These are phyloP conservation scores for Dorcoceras hygrometricum DNA, from an alignment of 257 asterid species.

Conservation along the genomic window DNA sequence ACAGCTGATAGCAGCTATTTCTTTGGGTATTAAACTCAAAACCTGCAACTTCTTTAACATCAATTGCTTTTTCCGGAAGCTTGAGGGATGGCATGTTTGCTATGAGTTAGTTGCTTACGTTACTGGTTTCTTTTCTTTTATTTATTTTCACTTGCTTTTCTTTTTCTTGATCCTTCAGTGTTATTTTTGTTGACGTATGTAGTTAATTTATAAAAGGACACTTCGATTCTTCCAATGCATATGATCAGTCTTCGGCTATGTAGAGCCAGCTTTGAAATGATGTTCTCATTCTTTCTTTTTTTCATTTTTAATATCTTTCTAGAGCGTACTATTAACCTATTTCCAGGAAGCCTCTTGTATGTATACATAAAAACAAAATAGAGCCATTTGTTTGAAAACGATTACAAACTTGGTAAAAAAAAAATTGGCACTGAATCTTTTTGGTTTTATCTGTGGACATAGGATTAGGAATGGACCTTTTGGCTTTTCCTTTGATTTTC, in stretches of 20 bases:
- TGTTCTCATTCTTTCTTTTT: too few species aligned
- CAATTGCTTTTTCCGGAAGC: background rate
- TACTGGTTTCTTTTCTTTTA: background rate
- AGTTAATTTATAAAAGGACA: too few species aligned
- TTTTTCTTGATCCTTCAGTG: background rate
- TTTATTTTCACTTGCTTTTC: too few species aligned
- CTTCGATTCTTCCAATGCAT: background rate
- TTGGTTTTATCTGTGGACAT: background rate
- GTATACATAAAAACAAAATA: too few species aligned
- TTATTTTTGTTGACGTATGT: background rate
- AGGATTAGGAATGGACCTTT: too few species aligned
- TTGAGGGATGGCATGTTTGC: background rate
- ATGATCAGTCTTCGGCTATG: background rate
- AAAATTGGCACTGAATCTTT: background rate
- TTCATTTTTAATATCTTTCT: too few species aligned
- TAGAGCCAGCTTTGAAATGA: too few species aligned
- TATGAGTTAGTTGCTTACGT: background rate
- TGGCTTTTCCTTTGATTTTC: background rate
- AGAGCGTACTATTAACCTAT: too few species aligned
- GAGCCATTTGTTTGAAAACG: too few species aligned
- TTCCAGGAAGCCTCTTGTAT: too few species aligned
- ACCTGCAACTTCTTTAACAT: background rate
- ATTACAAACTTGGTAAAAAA: too few species aligned
- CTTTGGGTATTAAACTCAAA: background rate
- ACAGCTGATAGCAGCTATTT: background rate